Evolutionary conservation across 2,329 filamentous ascomycete genomes (phyloP).

Genomic region (Trichophyton verrucosum): DNA sequence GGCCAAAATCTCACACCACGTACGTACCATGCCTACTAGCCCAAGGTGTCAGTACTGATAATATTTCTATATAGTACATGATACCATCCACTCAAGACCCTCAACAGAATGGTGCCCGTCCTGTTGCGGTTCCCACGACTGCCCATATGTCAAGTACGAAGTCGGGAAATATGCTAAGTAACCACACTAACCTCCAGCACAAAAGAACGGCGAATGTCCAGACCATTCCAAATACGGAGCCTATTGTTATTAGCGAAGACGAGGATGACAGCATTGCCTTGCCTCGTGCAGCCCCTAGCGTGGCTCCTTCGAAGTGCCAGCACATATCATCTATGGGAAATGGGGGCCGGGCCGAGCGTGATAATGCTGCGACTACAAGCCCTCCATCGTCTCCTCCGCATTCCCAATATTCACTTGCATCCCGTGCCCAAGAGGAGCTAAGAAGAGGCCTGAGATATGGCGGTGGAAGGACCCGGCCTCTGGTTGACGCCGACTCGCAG

Average conservation of each 20-base stretch:
- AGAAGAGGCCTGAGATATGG: not conserved
- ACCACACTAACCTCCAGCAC: not conserved
- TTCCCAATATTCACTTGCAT: not conserved
- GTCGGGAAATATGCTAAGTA: not conserved
- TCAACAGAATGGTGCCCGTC: not conserved
- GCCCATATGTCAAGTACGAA: not conserved
- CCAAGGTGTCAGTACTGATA: not conserved
- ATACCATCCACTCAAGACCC: not conserved
- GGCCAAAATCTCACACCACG: conserved; percentile 24
- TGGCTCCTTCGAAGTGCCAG: not conserved
- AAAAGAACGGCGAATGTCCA: not conserved
- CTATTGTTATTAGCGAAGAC: not conserved
- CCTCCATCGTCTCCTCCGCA: conserved; percentile 2
- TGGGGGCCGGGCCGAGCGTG: not conserved
- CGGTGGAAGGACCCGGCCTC: not conserved
- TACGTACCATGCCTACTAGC: conserved; percentile 13
- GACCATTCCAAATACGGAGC: not conserved
- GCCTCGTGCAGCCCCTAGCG: not conserved
- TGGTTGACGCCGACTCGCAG: not conserved
- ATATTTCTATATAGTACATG: not conserved
- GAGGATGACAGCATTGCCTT: not conserved
- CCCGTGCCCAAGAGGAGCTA: not conserved
- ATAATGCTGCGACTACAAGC: not conserved
- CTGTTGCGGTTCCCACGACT: not conserved
- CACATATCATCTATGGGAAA: not conserved